Evolutionary conservation across 305 asterid genomes (phyloP), one percentile per base, ranked within the genome.

Genomic region (Salvia sclarea): DNA sequence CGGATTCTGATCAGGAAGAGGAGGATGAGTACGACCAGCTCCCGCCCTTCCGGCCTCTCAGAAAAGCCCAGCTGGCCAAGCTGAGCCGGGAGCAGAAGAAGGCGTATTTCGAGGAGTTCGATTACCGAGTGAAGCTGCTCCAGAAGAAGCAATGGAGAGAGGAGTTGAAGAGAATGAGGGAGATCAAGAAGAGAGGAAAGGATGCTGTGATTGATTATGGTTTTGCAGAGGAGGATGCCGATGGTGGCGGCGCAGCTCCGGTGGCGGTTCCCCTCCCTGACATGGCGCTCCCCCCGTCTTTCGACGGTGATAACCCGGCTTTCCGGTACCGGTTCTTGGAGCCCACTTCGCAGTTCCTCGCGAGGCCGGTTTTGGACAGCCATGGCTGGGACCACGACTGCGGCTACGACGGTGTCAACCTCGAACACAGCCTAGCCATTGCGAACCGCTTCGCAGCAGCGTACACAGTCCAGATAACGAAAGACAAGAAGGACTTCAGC

Each of bases 331-430:
- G 97, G 3, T 90, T 90, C 81, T 72, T 93, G 75, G 98, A 93
- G 82, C 97, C 98, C 59, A 93, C 95, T 24, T 90, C 98, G 0
- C 97, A 88, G 84, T 90, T 93, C 68, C 95, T 88, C 37, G 98
- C 96, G 0, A 78, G 97, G 78, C 98, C 98, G 1, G 98, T 93
- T 74, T 82, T 91, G 16, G 98, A 93, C 50, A 78, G 85, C 63
- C 96, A 88, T 41, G 97, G 97, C 4, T 93, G 98, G 98, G 98
- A 93, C 83, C 98, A 93, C 55, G 98, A 93, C 75, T 91, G 96
- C 55, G 98, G 98, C 33, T 93, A 93, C 30, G 98, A 93, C 44
- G 98, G 97, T 16, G 98, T 93, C 82, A 91, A 91, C 78, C 76
- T 93, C 13, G 98, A 93, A 63, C 96, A 92, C 72, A 80, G 79